Conservation (phyloP, 805 yeast species). For the Pichia sporocuriosa region DNA sequence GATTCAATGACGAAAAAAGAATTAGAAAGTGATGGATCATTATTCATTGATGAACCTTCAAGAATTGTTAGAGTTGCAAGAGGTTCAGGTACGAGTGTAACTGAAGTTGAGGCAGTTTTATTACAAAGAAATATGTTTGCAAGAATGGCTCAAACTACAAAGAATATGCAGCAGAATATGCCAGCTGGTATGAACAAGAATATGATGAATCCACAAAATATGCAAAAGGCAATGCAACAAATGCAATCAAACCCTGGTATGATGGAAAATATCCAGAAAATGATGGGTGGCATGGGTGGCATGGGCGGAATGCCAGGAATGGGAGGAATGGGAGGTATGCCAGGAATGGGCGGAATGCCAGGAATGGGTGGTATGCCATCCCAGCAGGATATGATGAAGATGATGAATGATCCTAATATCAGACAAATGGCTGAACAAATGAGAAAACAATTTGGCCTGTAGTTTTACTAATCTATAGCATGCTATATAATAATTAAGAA, state of each 20-base stretch:
- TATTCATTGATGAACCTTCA: conserved; percentile 73
- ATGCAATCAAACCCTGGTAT: conserved; percentile 66
- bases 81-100: conserved; percentile 89
- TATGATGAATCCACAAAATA: conserved; percentile 27
- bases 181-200: conserved; percentile 33
- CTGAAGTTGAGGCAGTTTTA: conserved; percentile 88
- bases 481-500: no score
- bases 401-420: conserved; percentile 67
- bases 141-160: conserved; percentile 75
- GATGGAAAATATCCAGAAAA: conserved; percentile 67
- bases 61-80: conserved; percentile 86
- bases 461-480: no score
- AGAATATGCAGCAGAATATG: conserved; percentile 43
- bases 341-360: conserved; percentile 6
- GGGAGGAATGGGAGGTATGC: conserved; percentile 30
- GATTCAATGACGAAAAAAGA: conserved; percentile 95
- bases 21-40: conserved; percentile 80
- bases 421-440: conserved; percentile 51
- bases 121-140: conserved; percentile 94
- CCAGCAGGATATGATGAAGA: conserved; percentile 39
- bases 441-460: conserved; percentile 25
- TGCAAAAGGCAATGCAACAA: conserved; percentile 47
- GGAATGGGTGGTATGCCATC: conserved; percentile 32
- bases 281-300: conserved; percentile 59
- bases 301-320: conserved; percentile 62